Evolutionary conservation across 1,139 yeast species (phyloP).

Genomic region (Yamadazyma songkhlaensis): DNA sequence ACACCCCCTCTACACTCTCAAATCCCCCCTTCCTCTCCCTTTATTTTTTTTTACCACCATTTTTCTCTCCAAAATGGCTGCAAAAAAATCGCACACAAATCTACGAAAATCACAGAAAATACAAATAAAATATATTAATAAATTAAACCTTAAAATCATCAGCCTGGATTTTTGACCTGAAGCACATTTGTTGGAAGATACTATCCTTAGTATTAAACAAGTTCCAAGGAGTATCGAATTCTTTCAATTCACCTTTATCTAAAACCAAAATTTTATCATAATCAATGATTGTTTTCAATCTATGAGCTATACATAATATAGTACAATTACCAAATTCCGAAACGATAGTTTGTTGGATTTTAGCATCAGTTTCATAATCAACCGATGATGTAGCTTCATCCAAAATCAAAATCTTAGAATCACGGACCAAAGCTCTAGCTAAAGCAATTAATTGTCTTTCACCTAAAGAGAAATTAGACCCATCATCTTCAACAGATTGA

Average conservation of each 20-base stretch:
- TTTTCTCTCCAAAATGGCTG: too few species aligned
- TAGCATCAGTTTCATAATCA: slow-evolving; percentile 54
- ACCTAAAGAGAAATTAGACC: slow-evolving; percentile 54
- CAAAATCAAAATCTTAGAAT: slow-evolving; percentile 47
- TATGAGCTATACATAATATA: slow-evolving; percentile 17
- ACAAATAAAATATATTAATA: neutral
- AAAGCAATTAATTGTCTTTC: slow-evolving; percentile 54
- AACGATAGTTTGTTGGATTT: slow-evolving; percentile 40
- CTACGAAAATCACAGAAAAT: too few species aligned
- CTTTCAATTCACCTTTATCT: slow-evolving; percentile 49
- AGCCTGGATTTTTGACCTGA: slow-evolving; percentile 24
- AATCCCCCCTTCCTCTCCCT: too few species aligned
- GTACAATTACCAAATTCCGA: slow-evolving; percentile 15
- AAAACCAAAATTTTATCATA: slow-evolving; percentile 49
- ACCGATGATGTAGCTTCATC: slow-evolving; percentile 61
- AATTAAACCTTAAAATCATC: slow-evolving; percentile 10
- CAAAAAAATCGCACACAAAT: too few species aligned
- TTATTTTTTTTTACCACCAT: too few species aligned
- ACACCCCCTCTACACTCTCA: too few species aligned
- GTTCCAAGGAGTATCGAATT: slow-evolving; percentile 47
- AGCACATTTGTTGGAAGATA: slow-evolving; percentile 38
- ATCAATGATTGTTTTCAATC: slow-evolving; percentile 16
- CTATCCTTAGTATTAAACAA: slow-evolving; percentile 36
- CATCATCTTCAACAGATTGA: slow-evolving; percentile 51
- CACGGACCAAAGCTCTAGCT: slow-evolving; percentile 51